These are phyloP conservation scores for Paulownia fortunei DNA, from an alignment of 257 asterid species.

Conservation along the genomic window DNA sequence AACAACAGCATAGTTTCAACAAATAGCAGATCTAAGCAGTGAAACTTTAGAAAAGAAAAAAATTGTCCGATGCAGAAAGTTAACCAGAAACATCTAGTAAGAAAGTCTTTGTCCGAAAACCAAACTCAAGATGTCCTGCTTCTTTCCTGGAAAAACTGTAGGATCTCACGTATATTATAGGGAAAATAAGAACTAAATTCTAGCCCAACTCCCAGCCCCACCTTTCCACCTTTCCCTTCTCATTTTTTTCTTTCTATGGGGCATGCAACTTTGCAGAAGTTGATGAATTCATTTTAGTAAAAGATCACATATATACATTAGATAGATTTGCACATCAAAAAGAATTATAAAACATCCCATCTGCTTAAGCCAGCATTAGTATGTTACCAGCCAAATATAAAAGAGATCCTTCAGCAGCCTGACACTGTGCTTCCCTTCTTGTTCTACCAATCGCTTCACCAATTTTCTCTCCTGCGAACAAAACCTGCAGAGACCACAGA, in stretches of 20 bases:
- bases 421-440: constrained; percentile 86
- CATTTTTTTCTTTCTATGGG: neutral
- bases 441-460: constrained; percentile 90
- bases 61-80: neutral
- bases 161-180: too few relatives aligned
- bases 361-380: constrained; percentile 27
- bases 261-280: constrained; percentile 18
- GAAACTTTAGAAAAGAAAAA: neutral
- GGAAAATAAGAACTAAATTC: neutral
- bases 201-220: neutral
- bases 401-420: constrained; percentile 87
- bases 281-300: neutral
- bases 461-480: constrained; percentile 86
- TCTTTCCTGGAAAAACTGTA: too few relatives aligned
- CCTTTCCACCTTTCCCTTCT: constrained; percentile 1
- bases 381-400: constrained; percentile 79
- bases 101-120: neutral
- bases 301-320: neutral
- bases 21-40: constrained; percentile 16
- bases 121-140: neutral
- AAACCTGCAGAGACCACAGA: constrained; percentile 61
- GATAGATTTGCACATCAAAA: constrained; percentile 3
- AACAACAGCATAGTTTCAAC: neutral
- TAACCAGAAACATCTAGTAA: constrained; percentile 10
- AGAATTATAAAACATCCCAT: constrained; percentile 16